Percentiles rank a stretch among this genome's conserved stretches.
These are phyloP conservation scores for Trichosporon asahii DNA, from an alignment of 1,284 basidiomycete genomes.

Conservation along the genomic window DNA sequence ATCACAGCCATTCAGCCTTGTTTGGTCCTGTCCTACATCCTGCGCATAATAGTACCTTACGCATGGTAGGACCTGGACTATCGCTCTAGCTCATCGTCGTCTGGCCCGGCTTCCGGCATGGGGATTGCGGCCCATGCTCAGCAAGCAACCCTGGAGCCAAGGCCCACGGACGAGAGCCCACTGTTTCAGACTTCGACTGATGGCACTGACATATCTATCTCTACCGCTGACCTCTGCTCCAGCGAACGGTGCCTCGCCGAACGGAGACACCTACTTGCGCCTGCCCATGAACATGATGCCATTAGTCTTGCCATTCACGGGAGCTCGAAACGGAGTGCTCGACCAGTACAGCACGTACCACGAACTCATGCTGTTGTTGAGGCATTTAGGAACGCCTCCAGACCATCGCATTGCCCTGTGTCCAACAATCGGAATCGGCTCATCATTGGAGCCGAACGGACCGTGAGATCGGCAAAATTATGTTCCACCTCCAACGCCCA, in stretches of 20 bases:
- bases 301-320: background rate
- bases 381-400: background rate
- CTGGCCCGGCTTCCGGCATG: background rate
- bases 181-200: background rate
- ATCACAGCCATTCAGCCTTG: background rate
- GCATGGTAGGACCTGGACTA: background rate
- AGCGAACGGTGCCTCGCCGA: background rate
- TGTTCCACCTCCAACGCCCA: background rate
- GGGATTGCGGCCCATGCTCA: background rate
- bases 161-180: background rate
- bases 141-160: background rate
- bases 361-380: background rate
- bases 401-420: background rate
- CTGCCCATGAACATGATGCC: background rate
- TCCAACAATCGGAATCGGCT: slow-evolving; percentile 3
- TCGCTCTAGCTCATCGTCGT: background rate
- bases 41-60: no score
- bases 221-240: background rate
- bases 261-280: background rate
- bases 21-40: background rate
- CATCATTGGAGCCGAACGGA: background rate
- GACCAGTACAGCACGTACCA: background rate
- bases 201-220: background rate
- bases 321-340: background rate
- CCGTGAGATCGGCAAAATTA: slow-evolving; percentile 2